These are phyloP conservation scores for Pezicula neosporulosa DNA, from an alignment of 2,329 filamentous ascomycete species.

Conservation along the genomic window DNA sequence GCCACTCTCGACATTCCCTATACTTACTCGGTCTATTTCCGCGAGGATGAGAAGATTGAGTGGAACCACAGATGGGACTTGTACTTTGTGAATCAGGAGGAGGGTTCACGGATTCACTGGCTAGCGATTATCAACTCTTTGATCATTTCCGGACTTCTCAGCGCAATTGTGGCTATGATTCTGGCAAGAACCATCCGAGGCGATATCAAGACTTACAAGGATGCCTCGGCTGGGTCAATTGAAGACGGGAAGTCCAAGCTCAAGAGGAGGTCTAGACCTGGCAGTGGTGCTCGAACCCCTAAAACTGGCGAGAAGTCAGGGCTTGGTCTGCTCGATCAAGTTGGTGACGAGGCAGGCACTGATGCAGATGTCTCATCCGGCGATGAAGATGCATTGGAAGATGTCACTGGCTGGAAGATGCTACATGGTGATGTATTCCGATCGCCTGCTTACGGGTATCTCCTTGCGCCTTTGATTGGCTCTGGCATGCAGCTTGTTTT, in stretches of 20 bases:
- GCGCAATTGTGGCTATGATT: conserved; percentile 77
- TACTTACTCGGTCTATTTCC: conserved; percentile 87
- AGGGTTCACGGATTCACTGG: conserved; percentile 81
- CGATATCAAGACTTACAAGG: conserved; percentile 73
- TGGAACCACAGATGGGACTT: conserved; percentile 86
- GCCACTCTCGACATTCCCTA: conserved; percentile 73
- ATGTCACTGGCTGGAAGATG: conserved; percentile 84
- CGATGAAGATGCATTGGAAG: conserved; percentile 73
- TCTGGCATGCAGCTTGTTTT: conserved; percentile 86
- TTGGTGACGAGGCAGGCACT: conserved; percentile 43
- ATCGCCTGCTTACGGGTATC: conserved; percentile 62
- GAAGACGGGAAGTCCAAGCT: conserved; percentile 63
- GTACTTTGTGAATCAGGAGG: conserved; percentile 85
- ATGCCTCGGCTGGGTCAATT: conserved; percentile 41
- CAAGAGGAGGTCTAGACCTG: conserved; percentile 44
- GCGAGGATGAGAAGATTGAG: conserved; percentile 74
- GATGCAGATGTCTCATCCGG: conserved; percentile 50
- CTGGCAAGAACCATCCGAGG: conserved; percentile 73
- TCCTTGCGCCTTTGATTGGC: conserved; percentile 77
- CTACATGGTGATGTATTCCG: conserved; percentile 88
- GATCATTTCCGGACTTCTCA: conserved; percentile 76
- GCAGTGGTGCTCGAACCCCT: conserved; percentile 37
- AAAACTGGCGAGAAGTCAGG: conserved; percentile 47
- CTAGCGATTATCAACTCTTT: conserved; percentile 84
- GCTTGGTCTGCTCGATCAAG: conserved; percentile 57